Percentiles rank a stretch among this genome's conserved stretches.
These are phyloP conservation scores for Epichloe uncinata DNA, from an alignment of 2,329 filamentous ascomycete species.

Conservation along the genomic window DNA sequence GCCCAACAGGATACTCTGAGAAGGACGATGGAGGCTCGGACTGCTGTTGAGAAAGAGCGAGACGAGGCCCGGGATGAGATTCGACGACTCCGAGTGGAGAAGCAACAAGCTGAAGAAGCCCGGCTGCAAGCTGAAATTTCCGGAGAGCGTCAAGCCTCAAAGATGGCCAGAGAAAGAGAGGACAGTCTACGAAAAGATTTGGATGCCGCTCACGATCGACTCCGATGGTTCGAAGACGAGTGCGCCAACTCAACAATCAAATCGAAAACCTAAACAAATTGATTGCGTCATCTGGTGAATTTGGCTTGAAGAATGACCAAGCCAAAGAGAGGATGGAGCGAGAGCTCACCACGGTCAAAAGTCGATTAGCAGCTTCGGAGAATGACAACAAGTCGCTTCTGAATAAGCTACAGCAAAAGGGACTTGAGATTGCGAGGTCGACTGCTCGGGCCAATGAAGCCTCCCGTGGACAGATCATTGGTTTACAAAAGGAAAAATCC, in stretches of 20 bases:
- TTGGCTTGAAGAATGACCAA: constrained; percentile 81
- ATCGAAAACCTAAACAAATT: constrained; percentile 78
- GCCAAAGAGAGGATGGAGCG: constrained; percentile 87
- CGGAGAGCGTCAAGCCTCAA: constrained; percentile 67
- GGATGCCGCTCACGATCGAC: constrained; percentile 60
- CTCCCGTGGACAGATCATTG: constrained; percentile 61
- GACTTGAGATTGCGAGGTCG: constrained; percentile 85
- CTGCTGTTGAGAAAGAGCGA: constrained; percentile 70
- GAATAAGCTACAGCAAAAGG: constrained; percentile 96
- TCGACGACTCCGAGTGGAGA: constrained; percentile 67
- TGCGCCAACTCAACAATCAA: constrained; percentile 60
- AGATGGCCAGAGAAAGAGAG: constrained; percentile 68
- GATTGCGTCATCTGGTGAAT: constrained; percentile 79
- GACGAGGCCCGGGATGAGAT: constrained; percentile 84
- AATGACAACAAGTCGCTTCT: constrained; percentile 92
- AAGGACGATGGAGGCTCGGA: constrained; percentile 68
- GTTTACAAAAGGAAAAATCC: constrained; percentile 70
- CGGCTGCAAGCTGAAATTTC: constrained; percentile 69
- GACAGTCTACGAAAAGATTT: constrained; percentile 65
- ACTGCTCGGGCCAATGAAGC: constrained; percentile 76
- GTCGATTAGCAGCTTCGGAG: constrained; percentile 78
- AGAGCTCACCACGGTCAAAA: constrained; percentile 82
- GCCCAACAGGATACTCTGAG: constrained; percentile 85
- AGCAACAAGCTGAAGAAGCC: constrained; percentile 73
- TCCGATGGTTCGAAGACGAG: constrained; percentile 70